Percentiles rank a stretch among this genome's conserved stretches.
Evolutionary conservation across 129 eudicot species (phyloP).

Genomic region (Mikania micrantha): DNA sequence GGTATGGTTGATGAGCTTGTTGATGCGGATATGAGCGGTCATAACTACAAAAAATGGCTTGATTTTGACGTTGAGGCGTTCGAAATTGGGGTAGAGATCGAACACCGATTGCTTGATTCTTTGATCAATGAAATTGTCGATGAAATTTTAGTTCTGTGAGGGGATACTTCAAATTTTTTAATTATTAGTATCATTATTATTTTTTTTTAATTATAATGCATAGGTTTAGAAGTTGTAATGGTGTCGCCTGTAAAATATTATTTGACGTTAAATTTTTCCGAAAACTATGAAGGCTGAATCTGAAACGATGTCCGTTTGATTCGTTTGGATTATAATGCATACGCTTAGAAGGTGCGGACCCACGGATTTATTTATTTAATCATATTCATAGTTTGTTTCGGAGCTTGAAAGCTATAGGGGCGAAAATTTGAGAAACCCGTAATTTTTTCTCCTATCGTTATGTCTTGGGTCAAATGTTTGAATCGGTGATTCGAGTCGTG

Average conservation of each 20-base stretch:
- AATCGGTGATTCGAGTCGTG: too few relatives aligned
- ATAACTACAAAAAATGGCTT: conserved; percentile 59
- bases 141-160: conserved; percentile 48
- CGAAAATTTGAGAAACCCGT: too few relatives aligned
- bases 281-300: too few relatives aligned
- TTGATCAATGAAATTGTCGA: conserved; percentile 72
- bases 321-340: too few relatives aligned
- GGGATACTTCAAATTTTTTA: not conserved
- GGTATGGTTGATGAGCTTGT: conserved; percentile 90
- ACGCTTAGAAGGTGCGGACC: too few relatives aligned
- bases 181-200: too few relatives aligned
- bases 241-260: conserved; percentile 6
- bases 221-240: conserved; percentile 21
- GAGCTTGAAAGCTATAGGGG: too few relatives aligned
- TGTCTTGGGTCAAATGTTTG: too few relatives aligned
- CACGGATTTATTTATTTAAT: too few relatives aligned
- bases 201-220: not conserved
- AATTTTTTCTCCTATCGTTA: too few relatives aligned
- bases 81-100: conserved; percentile 65
- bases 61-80: conserved; percentile 57
- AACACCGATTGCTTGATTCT: conserved; percentile 51
- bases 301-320: too few relatives aligned
- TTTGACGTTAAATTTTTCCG: conserved; percentile 4
- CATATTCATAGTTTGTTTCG: too few relatives aligned
- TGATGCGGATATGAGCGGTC: conserved; percentile 81